Base-by-base conservation (phyloP, 2,329 filamentous ascomycete species). In the Whalleya microplaca region DNA sequence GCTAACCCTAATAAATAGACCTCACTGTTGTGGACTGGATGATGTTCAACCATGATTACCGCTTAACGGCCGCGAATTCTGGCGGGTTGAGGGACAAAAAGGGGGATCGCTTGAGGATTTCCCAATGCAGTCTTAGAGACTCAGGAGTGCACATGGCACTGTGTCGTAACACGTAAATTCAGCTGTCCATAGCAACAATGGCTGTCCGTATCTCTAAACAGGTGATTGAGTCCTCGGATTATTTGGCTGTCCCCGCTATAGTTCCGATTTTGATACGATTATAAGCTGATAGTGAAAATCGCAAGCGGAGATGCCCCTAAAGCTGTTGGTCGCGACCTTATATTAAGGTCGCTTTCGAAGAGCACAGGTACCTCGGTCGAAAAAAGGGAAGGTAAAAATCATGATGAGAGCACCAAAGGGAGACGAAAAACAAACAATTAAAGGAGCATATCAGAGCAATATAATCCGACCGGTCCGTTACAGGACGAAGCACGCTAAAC, bases 1-100 rank as follows among this genome's bases (percentile, higher is more conserved):
- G 66, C 57, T 58, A 69, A 62, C 56, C 71, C 71, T 56, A 71
- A 64, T 41, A 72, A 67, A 65, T 67, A 72, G 61, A 72, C 71
- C 51, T 71, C 71, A 64, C 71, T 72, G 45, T 71, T 72, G 49
- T 72, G 71, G 10, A 72, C 71, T 23, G 68, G 69, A 37, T 70
- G 69, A 47, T 71, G 69, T 47, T 72, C 71, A 55, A 71, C 68
- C 69, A 72, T 72, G 52, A 55, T 62, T 23, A 49, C 47, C 48
- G 51, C 43, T 45, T 43, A 56, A 47, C 43, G 51, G 42, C 32
- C 47, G 41, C 16, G 41, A 14, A 37, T 37, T 37, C 43, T 27
- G 16, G 45, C 43, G 46, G 21, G 21, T 55, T 47, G 27, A 32
- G 19, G 21, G 45, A 51, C 50, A 43, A 51, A 29, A 43, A 44